phyloP scores from a whole-genome alignment of 2,329 filamentous ascomycete species.

The Alternaria consortialis region DNA sequence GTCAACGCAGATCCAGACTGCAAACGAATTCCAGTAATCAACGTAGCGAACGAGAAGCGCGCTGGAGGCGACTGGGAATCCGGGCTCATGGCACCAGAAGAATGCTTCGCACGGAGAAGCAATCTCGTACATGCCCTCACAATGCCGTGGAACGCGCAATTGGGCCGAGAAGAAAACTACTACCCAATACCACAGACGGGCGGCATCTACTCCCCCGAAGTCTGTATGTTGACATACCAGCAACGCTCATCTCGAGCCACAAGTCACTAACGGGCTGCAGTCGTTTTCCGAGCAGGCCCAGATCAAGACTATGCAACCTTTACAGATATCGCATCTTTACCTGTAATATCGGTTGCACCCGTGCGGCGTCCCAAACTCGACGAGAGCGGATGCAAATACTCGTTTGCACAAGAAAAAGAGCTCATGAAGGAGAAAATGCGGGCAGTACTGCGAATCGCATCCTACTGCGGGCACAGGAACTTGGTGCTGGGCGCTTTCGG shows the following conservation, averaged over 20 bases:
- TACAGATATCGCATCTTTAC: constrained; percentile 64
- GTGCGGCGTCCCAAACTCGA: constrained; percentile 78
- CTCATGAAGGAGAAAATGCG: constrained; percentile 78
- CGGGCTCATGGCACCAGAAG: constrained; percentile 70
- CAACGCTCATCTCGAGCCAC: neutral
- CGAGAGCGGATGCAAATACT: constrained; percentile 72
- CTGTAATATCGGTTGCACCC: constrained; percentile 78
- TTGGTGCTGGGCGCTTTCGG: constrained; percentile 57
- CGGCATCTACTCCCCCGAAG: constrained; percentile 73
- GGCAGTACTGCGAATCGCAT: constrained; percentile 74
- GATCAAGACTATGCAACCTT: constrained; percentile 56
- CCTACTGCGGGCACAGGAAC: constrained; percentile 50
- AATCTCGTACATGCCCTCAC: constrained; percentile 75
- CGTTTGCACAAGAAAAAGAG: constrained; percentile 74
- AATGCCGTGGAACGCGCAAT: constrained; percentile 61
- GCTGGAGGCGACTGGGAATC: constrained; percentile 84
- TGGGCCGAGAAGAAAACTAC: constrained; percentile 56
- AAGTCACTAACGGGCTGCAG: constrained; percentile 45
- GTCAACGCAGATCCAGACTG: constrained; percentile 38
- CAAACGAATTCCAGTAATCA: constrained; percentile 70
- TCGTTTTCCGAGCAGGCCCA: constrained; percentile 74
- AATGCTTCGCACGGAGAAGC: constrained; percentile 77
- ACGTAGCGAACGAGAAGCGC: constrained; percentile 77
- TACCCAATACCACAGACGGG: constrained; percentile 77
- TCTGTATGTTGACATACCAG: constrained; percentile 60